Percentiles rank a stretch among this genome's conserved stretches.
phyloP scores from a whole-genome alignment of 148 eudicot genomes.

The Pharnaceum exiguum region DNA sequence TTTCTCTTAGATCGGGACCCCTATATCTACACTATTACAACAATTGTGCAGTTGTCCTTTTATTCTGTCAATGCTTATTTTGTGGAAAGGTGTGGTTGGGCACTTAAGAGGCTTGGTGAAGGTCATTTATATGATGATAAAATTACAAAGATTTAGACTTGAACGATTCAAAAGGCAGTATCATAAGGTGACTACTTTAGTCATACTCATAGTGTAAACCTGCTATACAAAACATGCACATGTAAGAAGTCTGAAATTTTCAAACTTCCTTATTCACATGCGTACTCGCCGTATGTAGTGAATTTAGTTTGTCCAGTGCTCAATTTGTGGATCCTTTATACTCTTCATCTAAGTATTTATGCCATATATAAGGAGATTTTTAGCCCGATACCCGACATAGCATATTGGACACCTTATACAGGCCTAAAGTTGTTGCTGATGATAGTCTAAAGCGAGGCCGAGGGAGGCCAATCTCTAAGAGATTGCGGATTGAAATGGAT shows the following conservation, averaged over 20 bases:
- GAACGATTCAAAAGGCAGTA: not conserved
- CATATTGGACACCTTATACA: too few relatives aligned
- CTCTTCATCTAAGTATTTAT: not conserved
- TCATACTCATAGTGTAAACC: not conserved
- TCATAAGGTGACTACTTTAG: not conserved
- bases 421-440: too few relatives aligned
- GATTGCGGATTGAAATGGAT: too few relatives aligned
- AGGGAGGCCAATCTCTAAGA: too few relatives aligned
- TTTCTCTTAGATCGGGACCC: too few relatives aligned
- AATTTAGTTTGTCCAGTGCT: not conserved
- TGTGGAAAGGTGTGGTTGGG: not conserved
- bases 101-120: not conserved
- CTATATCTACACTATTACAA: too few relatives aligned
- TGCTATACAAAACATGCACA: not conserved
- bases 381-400: too few relatives aligned
- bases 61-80: not conserved
- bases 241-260: not conserved
- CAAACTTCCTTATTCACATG: not conserved
- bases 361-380: not conserved
- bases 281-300: not conserved
- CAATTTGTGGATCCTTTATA: not conserved
- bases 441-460: too few relatives aligned
- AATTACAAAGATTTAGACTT: not conserved
- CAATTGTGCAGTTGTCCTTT: not conserved
- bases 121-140: not conserved